phyloP scores from a whole-genome alignment of 257 asterid genomes.

The Solanum virginianum region DNA sequence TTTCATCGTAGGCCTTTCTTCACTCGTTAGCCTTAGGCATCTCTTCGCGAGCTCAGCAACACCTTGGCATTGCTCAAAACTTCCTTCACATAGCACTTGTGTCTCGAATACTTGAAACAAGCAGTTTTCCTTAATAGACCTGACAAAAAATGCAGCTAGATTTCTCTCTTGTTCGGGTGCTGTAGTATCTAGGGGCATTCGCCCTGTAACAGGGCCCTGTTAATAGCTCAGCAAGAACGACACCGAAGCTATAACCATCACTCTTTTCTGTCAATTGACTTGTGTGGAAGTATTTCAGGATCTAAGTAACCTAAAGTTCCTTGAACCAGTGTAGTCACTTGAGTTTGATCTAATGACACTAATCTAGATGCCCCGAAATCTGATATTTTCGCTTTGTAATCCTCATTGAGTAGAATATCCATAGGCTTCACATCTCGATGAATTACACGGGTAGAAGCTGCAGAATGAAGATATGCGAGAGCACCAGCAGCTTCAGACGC shows the following conservation, averaged over 20 bases:
- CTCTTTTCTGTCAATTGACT: background rate
- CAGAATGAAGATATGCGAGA: background rate
- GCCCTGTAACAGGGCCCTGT: background rate
- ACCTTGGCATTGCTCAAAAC: background rate
- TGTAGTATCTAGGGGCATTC: background rate
- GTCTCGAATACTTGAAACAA: background rate
- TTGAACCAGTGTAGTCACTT: background rate
- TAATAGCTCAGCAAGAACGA: background rate
- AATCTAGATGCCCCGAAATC: background rate
- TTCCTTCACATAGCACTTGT: background rate
- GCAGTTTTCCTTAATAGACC: background rate
- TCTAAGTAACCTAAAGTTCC: background rate
- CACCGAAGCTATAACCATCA: background rate
- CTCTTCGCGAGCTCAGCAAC: background rate
- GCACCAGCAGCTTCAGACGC: conserved; percentile 2
- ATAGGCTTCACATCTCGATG: background rate
- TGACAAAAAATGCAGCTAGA: background rate
- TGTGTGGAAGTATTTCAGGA: background rate
- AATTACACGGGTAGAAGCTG: background rate
- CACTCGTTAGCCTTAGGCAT: background rate
- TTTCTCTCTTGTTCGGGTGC: background rate
- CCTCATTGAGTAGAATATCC: background rate
- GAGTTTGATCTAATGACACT: background rate
- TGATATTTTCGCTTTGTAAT: background rate
- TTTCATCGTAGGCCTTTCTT: background rate